Base-by-base conservation (phyloP, 2,329 filamentous ascomycete species). In the Aspergillus ruber region DNA sequence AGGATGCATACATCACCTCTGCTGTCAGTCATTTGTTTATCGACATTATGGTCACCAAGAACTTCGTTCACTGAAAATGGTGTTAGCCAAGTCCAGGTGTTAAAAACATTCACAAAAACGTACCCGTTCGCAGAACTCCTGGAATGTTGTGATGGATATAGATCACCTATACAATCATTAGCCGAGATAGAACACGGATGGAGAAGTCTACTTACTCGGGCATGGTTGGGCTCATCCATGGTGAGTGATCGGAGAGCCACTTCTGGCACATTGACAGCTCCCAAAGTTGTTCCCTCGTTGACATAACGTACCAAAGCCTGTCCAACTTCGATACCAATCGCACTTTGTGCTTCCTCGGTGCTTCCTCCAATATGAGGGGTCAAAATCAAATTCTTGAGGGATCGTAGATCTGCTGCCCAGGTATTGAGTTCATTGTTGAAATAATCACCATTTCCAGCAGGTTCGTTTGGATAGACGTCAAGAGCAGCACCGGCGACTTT, bases 1-100 rank as follows among this genome's bases (percentile, higher is more conserved):
- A 25, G 21, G 17, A 25, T 20, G 63, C 79, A 55, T 72, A 88
- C 85, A 66, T 97, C 91, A 58, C 90, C 91, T 74, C 85, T 86
- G 72, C 87, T 95, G 69, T 97, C 93, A 44, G 88, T 93, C 76
- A 94, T 97, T 73, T 98, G 93, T 78, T 97, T 97, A 74, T 96
- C 91, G 59, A 98, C 90, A 69, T 98, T 98, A 76, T 98, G 90
- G 62, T 94, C 84, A 39, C 86, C 88, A 42, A 98, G 79, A 53
- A 97, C 89, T 63, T 93, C 88, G 76, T 98, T 98, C 56, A 98
- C 93, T 84, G 53, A 18, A 20, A 42, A 25, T 5, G 33, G 5
- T 27, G 42, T 63, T 50, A 62, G 52, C 48, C 46, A 43, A 42
- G 50, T 50, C 17, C 50, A 9, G 4, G 13, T 38, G 17, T 23